A percentile compares a stretch with the other conserved stretches of the same genome.
Evolutionary conservation across 176 grass and related monocot species (phyloP).

Genomic region (Paspalum notatum): DNA sequence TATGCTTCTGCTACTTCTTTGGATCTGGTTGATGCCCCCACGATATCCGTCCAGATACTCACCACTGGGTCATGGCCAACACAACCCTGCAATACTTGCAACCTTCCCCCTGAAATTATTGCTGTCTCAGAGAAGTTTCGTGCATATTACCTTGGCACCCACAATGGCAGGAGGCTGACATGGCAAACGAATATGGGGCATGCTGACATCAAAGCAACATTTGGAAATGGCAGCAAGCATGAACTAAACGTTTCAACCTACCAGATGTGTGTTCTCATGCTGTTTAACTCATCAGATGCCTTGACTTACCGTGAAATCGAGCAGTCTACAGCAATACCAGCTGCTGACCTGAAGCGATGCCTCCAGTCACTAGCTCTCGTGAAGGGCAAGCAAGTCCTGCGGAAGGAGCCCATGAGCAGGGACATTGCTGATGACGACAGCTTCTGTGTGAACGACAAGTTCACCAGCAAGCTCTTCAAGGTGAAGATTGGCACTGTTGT

Average conservation of each 20-base stretch:
- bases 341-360: slow-evolving; percentile 70
- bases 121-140: slow-evolving; percentile 73
- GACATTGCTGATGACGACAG: slow-evolving; percentile 78
- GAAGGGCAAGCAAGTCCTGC: slow-evolving; percentile 82
- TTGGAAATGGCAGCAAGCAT: slow-evolving; percentile 74
- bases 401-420: slow-evolving; percentile 90
- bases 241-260: slow-evolving; percentile 88
- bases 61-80: slow-evolving; percentile 91
- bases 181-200: slow-evolving; percentile 90
- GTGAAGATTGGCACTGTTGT: slow-evolving; percentile 80
- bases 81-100: slow-evolving; percentile 64
- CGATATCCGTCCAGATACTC: slow-evolving; percentile 77
- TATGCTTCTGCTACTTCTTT: slow-evolving; percentile 51
- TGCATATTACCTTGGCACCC: slow-evolving; percentile 81
- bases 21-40: slow-evolving; percentile 49
- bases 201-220: slow-evolving; percentile 83
- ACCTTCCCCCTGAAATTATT: slow-evolving; percentile 73
- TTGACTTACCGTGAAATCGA: slow-evolving; percentile 77
- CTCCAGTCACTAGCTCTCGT: slow-evolving; percentile 83
- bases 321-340: slow-evolving; percentile 66
- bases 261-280: slow-evolving; percentile 88
- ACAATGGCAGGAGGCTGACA: slow-evolving; percentile 80
- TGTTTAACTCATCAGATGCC: slow-evolving; percentile 67
- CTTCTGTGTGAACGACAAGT: slow-evolving; percentile 78
- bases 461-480: slow-evolving; percentile 82